phyloP scores from a whole-genome alignment of 768 basidiomycete genomes.

The Leccinum aurantiacum region DNA sequence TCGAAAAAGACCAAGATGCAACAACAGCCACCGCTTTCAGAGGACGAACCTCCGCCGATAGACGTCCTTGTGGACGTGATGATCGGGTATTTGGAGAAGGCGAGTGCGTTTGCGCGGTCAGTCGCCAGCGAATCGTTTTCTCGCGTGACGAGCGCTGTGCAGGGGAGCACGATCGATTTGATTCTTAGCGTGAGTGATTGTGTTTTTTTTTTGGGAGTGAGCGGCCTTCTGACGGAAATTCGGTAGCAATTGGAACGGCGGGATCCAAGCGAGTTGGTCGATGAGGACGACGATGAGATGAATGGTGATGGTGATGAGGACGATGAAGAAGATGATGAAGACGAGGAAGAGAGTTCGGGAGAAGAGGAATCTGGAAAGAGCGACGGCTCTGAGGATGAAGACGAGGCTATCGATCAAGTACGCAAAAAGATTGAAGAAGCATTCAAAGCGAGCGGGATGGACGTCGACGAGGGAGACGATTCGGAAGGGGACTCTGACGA shows the following conservation, averaged over 20 bases:
- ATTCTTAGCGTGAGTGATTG: constrained; percentile 68
- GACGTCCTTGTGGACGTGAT: constrained; percentile 88
- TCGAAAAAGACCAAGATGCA: constrained; percentile 35
- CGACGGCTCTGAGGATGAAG: constrained; percentile 47
- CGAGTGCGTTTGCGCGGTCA: constrained; percentile 75
- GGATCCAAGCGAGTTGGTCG: constrained; percentile 53
- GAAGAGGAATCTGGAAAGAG: constrained; percentile 36
- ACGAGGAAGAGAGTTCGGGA: constrained; percentile 33
- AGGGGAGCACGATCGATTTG: constrained; percentile 72
- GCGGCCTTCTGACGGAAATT: constrained; percentile 2
- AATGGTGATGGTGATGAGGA: constrained; percentile 37
- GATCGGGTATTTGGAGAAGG: constrained; percentile 85
- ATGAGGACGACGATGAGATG: constrained; percentile 45
- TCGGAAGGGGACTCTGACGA: constrained; percentile 54
- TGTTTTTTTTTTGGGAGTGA: neutral
- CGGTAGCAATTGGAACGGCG: constrained; percentile 81
- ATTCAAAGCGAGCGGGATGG: constrained; percentile 56
- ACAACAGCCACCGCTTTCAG: constrained; percentile 1
- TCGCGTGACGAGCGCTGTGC: constrained; percentile 63
- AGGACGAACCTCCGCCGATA: constrained; percentile 56
- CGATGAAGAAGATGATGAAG: constrained; percentile 38
- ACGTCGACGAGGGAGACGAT: constrained; percentile 47
- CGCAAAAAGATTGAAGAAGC: constrained; percentile 67
- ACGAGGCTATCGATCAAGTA: constrained; percentile 48
- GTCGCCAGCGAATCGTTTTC: constrained; percentile 81